These are phyloP conservation scores for Coemansia sp. DNA, from an alignment of 192 early-diverging fungal species.

Conservation along the genomic window DNA sequence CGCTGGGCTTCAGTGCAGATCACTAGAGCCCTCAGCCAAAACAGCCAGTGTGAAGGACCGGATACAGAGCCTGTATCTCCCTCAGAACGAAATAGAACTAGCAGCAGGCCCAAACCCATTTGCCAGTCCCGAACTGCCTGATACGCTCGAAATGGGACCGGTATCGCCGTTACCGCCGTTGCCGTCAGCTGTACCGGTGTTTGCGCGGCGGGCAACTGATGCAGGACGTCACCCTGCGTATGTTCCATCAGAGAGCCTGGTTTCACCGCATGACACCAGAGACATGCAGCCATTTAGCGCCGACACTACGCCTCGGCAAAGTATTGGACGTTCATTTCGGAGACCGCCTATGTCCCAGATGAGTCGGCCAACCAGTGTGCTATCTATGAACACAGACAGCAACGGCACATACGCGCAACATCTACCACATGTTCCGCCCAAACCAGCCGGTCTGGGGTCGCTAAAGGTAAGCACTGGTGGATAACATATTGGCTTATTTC, in stretches of 20 bases:
- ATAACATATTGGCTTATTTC: too few relatives aligned
- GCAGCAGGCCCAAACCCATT: conserved; percentile 25
- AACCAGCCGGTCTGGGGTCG: conserved; percentile 32
- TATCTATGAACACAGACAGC: background rate
- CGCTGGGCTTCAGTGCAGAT: background rate
- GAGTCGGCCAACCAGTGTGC: conserved; percentile 12
- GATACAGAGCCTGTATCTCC: conserved; percentile 26
- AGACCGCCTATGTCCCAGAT: conserved; percentile 17
- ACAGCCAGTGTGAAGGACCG: conserved; percentile 26
- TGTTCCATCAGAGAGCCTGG: background rate
- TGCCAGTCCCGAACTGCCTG: conserved; percentile 44
- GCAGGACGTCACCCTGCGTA: conserved; percentile 8
- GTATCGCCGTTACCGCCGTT: conserved; percentile 16
- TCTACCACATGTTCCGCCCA: conserved; percentile 21
- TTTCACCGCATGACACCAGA: conserved; percentile 3
- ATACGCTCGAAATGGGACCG: background rate
- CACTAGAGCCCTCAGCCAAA: background rate
- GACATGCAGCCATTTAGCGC: background rate
- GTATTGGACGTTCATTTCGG: background rate
- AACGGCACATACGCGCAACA: background rate
- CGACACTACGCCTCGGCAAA: background rate
- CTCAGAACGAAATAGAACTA: background rate
- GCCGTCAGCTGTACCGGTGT: conserved; percentile 10
- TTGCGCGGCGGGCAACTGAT: conserved; percentile 19
- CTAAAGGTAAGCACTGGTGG: conserved; percentile 16